phyloP scores from a whole-genome alignment of 495 filamentous ascomycete species.

The Aspergillus sclerotiicarbonarius region DNA sequence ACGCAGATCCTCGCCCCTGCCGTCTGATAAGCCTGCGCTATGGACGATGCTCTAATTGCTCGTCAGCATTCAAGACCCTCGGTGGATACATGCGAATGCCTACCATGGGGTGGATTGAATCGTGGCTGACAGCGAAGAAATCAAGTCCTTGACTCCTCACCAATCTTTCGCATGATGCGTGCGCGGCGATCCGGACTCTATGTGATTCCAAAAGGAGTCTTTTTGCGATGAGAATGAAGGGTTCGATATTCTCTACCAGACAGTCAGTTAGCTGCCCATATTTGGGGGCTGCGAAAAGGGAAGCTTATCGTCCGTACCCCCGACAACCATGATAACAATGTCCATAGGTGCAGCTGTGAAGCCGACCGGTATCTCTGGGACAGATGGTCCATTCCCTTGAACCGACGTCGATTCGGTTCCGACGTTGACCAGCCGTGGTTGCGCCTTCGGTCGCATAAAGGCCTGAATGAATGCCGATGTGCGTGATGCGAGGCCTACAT shows the following conservation, averaged over 20 bases:
- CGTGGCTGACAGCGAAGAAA: constrained; percentile 13
- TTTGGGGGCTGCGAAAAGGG: too few species aligned
- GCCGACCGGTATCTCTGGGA: not conserved
- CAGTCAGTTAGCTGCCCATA: not conserved
- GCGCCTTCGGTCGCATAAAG: not conserved
- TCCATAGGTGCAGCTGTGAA: not conserved
- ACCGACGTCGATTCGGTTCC: too few species aligned
- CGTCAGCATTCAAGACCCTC: not conserved
- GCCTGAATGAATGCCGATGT: constrained; percentile 1
- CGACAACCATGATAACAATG: constrained; percentile 14
- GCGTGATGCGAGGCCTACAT: not conserved
- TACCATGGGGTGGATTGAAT: constrained; percentile 12
- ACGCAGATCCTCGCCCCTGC: not conserved
- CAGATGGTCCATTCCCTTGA: not conserved
- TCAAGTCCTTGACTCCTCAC: constrained; percentile 9
- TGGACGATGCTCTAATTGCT: not conserved
- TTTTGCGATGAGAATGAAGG: constrained; percentile 4
- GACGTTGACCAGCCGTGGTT: not conserved
- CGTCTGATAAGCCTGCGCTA: not conserved
- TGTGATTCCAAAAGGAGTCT: constrained; percentile 2
- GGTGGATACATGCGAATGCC: not conserved
- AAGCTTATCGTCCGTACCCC: constrained; percentile 1
- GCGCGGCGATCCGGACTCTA: constrained; percentile 10
- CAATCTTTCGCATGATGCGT: not conserved
- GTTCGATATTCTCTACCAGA: constrained; percentile 8